phyloP scores from a whole-genome alignment of 371 early-diverging fungal species.

The Rhizopus sp. region DNA sequence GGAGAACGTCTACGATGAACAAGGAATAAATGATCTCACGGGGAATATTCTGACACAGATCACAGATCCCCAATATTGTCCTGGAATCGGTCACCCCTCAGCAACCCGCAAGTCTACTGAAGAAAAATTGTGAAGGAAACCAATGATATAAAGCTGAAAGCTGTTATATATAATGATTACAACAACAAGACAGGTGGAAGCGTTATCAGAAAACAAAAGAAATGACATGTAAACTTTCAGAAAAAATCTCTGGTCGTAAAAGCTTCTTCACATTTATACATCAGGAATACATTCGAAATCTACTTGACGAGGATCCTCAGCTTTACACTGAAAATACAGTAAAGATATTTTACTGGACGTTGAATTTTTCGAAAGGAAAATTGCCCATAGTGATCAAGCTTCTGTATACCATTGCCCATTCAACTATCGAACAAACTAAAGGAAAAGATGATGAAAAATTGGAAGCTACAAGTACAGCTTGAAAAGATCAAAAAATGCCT shows the following conservation, averaged over 20 bases:
- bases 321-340: slow-evolving; percentile 3
- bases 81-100: slow-evolving; percentile 9
- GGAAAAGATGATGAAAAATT: no score
- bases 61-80: slow-evolving; percentile 10
- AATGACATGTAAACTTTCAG: slow-evolving; percentile 1
- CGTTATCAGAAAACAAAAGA: neutral
- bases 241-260: slow-evolving; percentile 13
- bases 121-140: slow-evolving; percentile 5
- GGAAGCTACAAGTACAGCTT: no score
- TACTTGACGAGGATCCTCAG: slow-evolving; percentile 4
- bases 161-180: slow-evolving; percentile 7
- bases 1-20: slow-evolving; percentile 10
- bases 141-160: neutral
- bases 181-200: slow-evolving; percentile 9
- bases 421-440: no score
- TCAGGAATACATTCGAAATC: slow-evolving; percentile 6
- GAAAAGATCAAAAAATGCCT: no score
- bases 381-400: no score
- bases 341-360: no score
- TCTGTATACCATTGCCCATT: no score
- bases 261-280: slow-evolving; percentile 15
- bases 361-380: no score
- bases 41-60: slow-evolving; percentile 6
- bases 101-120: slow-evolving; percentile 6
- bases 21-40: slow-evolving; percentile 9